Conservation (phyloP, 1,284 basidiomycete species). For the Heterobasidion occidentale region DNA sequence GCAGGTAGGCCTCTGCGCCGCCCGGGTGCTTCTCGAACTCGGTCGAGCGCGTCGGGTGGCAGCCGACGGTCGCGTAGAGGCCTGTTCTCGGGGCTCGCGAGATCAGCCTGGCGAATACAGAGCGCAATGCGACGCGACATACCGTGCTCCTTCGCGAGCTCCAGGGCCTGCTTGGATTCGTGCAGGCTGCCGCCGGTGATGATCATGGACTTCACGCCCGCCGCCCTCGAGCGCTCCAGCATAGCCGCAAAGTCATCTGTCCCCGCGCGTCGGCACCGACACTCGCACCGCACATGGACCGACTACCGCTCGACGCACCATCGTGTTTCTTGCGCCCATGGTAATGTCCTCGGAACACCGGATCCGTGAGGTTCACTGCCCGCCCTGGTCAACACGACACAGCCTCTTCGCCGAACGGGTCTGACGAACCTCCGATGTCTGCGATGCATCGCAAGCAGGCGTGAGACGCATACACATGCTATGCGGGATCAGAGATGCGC, state of each 20-base stretch:
- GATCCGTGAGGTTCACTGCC: slow-evolving; percentile 57
- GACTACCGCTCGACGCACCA: slow-evolving; percentile 22
- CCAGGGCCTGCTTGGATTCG: slow-evolving; percentile 59
- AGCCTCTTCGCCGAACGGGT: background rate
- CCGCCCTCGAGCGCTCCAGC: slow-evolving; percentile 48
- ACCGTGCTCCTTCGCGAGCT: slow-evolving; percentile 56
- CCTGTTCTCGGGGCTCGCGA: slow-evolving; percentile 25
- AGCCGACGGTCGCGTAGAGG: slow-evolving; percentile 75
- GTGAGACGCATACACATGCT: background rate
- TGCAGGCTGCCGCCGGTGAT: slow-evolving; percentile 74
- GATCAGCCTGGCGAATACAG: too few relatives aligned
- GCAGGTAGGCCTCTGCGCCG: slow-evolving; percentile 61
- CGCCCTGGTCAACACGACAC: slow-evolving; percentile 3
- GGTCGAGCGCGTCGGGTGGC: slow-evolving; percentile 78
- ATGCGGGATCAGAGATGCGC: background rate
- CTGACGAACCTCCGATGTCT: slow-evolving; percentile 38
- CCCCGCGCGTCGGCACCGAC: background rate
- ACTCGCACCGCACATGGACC: background rate
- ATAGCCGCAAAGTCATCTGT: slow-evolving; percentile 61
- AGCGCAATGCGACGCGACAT: slow-evolving; percentile 9
- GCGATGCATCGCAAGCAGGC: background rate
- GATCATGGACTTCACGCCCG: slow-evolving; percentile 73
- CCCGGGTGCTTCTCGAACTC: slow-evolving; percentile 63
- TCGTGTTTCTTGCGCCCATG: slow-evolving; percentile 46
- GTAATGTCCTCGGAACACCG: slow-evolving; percentile 50